A percentile compares a stretch with the other conserved stretches of the same genome.
Conservation (phyloP, 2,329 filamentous ascomycete genomes). For the Trichoderma sp. region DNA sequence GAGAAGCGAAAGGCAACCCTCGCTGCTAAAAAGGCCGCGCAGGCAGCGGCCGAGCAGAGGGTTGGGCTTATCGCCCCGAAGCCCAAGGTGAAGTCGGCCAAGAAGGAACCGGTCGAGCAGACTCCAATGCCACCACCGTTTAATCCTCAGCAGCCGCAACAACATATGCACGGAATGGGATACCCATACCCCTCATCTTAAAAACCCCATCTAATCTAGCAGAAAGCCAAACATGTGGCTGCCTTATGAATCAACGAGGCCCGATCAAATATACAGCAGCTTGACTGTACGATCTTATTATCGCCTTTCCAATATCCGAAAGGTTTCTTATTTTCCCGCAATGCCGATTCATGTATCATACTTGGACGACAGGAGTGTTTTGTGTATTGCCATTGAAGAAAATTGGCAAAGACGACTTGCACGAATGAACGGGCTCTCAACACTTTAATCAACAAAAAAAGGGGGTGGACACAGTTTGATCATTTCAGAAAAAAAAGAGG, state of each 20-base stretch:
- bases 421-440: neutral
- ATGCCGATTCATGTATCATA: slow-evolving; percentile 14
- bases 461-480: neutral
- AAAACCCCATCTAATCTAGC: neutral
- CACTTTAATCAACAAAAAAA: neutral
- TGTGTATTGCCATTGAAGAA: neutral
- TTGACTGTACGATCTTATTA: neutral
- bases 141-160: slow-evolving; percentile 27
- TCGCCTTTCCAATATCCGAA: neutral
- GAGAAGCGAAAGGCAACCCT: slow-evolving; percentile 60
- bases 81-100: slow-evolving; percentile 36
- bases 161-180: slow-evolving; percentile 31
- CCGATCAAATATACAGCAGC: neutral
- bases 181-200: slow-evolving; percentile 28
- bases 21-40: slow-evolving; percentile 55
- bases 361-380: slow-evolving; percentile 2
- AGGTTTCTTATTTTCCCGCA: neutral
- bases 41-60: slow-evolving; percentile 41
- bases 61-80: slow-evolving; percentile 39
- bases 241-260: neutral
- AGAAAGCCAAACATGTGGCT: neutral
- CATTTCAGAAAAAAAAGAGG: neutral
- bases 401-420: slow-evolving; percentile 4
- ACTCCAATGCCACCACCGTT: slow-evolving; percentile 22
- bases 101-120: slow-evolving; percentile 34